Percentiles rank a stretch among this genome's conserved stretches.
Conservation (phyloP, 2,329 filamentous ascomycete genomes). For the Rasamsonia emersonii region DNA sequence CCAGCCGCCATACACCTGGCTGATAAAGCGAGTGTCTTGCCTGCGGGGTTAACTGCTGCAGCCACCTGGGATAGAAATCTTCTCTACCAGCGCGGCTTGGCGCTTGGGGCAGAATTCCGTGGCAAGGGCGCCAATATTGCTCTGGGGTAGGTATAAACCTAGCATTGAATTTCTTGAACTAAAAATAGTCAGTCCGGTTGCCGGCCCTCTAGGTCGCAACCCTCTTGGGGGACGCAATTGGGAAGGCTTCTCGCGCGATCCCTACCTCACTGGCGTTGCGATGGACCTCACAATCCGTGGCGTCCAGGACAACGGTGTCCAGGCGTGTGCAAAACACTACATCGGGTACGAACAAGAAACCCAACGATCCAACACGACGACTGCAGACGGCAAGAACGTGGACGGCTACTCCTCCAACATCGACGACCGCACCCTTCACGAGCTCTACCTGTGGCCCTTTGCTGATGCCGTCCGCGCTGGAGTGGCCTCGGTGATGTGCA, state of each 20-base stretch:
- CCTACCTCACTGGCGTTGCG: constrained; percentile 38
- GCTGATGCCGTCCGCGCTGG: constrained; percentile 49
- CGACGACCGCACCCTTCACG: constrained; percentile 55
- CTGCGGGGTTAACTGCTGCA: not conserved
- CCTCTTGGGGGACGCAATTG: constrained; percentile 41
- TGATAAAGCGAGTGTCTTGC: not conserved
- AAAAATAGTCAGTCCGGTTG: constrained; percentile 33
- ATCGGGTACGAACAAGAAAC: constrained; percentile 76
- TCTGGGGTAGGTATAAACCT: too few species aligned
- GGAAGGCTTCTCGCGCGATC: constrained; percentile 43
- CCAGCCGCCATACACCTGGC: not conserved
- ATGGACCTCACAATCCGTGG: constrained; percentile 37
- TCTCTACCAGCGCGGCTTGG: constrained; percentile 21
- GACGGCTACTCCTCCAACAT: constrained; percentile 46
- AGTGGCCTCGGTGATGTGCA: constrained; percentile 52
- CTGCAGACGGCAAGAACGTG: constrained; percentile 57
- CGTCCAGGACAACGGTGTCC: constrained; percentile 37
- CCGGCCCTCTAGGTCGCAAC: constrained; percentile 29
- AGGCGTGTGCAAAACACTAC: constrained; percentile 51
- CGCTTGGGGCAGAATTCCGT: constrained; percentile 32
- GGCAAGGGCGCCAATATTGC: constrained; percentile 35
- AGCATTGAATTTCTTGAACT: too few species aligned
- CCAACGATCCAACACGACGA: constrained; percentile 63
- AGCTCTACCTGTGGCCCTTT: constrained; percentile 57
- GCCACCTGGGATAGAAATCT: constrained; percentile 27